A percentile compares a stretch with the other conserved stretches of the same genome.
phyloP scores from a whole-genome alignment of 306 rosid species.

The Corylus avellana region DNA sequence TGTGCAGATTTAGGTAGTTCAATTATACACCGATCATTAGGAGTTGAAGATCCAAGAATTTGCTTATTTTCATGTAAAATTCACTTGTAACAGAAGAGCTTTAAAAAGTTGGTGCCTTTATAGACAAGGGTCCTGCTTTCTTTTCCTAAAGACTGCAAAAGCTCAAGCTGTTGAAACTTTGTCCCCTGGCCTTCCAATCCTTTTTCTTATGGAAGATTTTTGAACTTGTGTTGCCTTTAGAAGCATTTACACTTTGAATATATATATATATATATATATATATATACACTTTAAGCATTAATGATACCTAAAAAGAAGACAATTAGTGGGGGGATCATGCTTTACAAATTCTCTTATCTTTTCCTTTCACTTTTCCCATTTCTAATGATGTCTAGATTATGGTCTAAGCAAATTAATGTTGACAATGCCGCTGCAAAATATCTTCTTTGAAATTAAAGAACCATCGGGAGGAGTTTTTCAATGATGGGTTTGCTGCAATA shows the following conservation, averaged over 20 bases:
- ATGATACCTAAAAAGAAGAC: slow-evolving; percentile 36
- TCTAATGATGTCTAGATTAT: slow-evolving; percentile 29
- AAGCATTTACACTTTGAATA: slow-evolving; percentile 6
- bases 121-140: slow-evolving; percentile 34
- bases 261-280: no score
- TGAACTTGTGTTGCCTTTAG: slow-evolving; percentile 14
- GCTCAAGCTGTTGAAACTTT: slow-evolving; percentile 56
- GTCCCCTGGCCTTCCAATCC: slow-evolving; percentile 28
- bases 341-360: background rate
- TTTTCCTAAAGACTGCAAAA: slow-evolving; percentile 77
- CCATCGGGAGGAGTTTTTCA: slow-evolving; percentile 19
- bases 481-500: background rate
- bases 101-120: slow-evolving; percentile 43
- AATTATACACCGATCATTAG: slow-evolving; percentile 69
- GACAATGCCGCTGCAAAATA: slow-evolving; percentile 23
- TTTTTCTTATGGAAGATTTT: background rate
- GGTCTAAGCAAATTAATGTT: slow-evolving; percentile 18
- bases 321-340: slow-evolving; percentile 29
- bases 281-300: slow-evolving; percentile 1
- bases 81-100: slow-evolving; percentile 30
- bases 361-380: slow-evolving; percentile 2
- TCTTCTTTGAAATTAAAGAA: slow-evolving; percentile 1
- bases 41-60: slow-evolving; percentile 70
- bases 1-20: background rate
- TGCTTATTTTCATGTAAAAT: slow-evolving; percentile 47